Percentiles rank a stretch among this genome's conserved stretches.
phyloP scores from a whole-genome alignment of 1,139 yeast genomes.

The Debaryomycetaceae sp. region DNA sequence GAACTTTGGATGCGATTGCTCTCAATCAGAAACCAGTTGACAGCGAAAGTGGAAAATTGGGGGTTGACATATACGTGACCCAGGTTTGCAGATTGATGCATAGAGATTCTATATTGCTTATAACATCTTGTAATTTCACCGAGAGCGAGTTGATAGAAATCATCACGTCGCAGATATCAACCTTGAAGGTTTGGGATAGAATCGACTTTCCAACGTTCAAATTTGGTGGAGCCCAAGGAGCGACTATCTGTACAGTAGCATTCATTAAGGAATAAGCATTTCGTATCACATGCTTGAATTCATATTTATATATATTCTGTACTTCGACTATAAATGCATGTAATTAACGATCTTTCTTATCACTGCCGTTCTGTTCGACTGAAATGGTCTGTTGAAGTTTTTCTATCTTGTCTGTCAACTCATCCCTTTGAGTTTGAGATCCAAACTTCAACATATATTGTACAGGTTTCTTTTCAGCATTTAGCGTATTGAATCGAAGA shows the following conservation, averaged over 20 bases:
- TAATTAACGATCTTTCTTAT: not conserved
- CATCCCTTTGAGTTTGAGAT: constrained; percentile 57
- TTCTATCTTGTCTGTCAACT: constrained; percentile 52
- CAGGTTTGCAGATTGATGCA: constrained; percentile 58
- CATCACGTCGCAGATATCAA: constrained; percentile 40
- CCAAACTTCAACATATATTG: constrained; percentile 82
- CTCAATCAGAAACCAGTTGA: constrained; percentile 56
- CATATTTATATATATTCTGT: not conserved
- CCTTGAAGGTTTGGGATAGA: constrained; percentile 54
- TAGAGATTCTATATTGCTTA: constrained; percentile 57
- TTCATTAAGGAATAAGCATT: constrained; percentile 41
- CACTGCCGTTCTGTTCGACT: not conserved
- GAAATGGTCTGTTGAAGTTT: constrained; percentile 22
- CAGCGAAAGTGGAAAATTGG: constrained; percentile 41
- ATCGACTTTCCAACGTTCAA: constrained; percentile 76
- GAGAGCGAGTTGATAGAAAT: constrained; percentile 63
- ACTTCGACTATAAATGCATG: not conserved
- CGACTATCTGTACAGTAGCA: constrained; percentile 83
- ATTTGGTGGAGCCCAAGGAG: constrained; percentile 87
- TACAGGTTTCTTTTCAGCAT: constrained; percentile 59
- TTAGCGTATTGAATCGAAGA: constrained; percentile 55
- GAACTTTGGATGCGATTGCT: constrained; percentile 96
- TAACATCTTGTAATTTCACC: constrained; percentile 96
- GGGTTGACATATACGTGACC: constrained; percentile 60
- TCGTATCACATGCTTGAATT: not conserved